phyloP scores from a whole-genome alignment of 805 yeast species.

The Nakazawaea sp. region DNA sequence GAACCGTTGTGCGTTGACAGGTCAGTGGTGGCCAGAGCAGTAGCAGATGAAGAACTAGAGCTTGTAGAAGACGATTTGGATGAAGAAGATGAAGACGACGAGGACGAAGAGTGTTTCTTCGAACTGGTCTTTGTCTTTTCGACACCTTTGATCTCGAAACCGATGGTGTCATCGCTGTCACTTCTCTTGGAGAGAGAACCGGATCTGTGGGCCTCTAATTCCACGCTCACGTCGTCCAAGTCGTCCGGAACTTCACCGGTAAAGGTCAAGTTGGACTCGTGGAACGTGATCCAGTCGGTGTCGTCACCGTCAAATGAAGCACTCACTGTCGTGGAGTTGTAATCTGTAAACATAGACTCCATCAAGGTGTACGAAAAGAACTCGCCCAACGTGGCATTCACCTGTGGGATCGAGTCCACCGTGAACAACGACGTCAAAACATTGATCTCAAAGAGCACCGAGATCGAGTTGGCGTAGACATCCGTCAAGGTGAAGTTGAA shows the following conservation, averaged over 20 bases:
- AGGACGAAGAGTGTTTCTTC: slow-evolving; percentile 17
- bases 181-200: slow-evolving; percentile 16
- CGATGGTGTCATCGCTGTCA: slow-evolving; percentile 19
- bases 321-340: slow-evolving; percentile 38
- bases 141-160: slow-evolving; percentile 50
- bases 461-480: slow-evolving; percentile 51
- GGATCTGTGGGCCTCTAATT: slow-evolving; percentile 31
- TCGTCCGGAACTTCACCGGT: slow-evolving; percentile 57
- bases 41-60: slow-evolving; percentile 22
- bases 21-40: slow-evolving; percentile 17
- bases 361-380: slow-evolving; percentile 52
- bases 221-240: slow-evolving; percentile 33
- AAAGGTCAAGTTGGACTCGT: slow-evolving; percentile 54
- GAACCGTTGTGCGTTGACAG: background rate
- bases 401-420: slow-evolving; percentile 40
- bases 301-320: slow-evolving; percentile 32
- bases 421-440: slow-evolving; percentile 51
- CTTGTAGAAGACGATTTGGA: slow-evolving; percentile 20
- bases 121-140: slow-evolving; percentile 18
- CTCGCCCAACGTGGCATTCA: slow-evolving; percentile 62
- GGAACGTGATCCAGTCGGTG: slow-evolving; percentile 61
- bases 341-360: slow-evolving; percentile 51
- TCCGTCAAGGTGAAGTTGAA: slow-evolving; percentile 57
- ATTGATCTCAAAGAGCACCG: slow-evolving; percentile 50
- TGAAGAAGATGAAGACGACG: slow-evolving; percentile 18